These are phyloP conservation scores for Hypoxylon fragiforme DNA, from an alignment of 495 filamentous ascomycete species.

Conservation along the genomic window DNA sequence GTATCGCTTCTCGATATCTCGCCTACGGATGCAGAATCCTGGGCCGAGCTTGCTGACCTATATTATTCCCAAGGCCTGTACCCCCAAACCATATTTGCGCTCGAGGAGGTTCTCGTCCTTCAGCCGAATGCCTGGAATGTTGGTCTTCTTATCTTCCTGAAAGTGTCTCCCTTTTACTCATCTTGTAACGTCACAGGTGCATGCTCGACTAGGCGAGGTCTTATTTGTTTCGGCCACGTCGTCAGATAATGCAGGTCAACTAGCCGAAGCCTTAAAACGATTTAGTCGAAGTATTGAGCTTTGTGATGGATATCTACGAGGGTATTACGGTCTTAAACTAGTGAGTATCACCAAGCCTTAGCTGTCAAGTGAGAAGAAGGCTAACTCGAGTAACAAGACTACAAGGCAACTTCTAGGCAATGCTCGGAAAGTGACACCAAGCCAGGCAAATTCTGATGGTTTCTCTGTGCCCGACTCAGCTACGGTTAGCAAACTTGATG, in stretches of 20 bases:
- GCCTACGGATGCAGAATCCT: constrained; percentile 90
- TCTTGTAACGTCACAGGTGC: constrained; percentile 58
- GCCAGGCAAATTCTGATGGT: constrained; percentile 43
- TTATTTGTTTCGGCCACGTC: constrained; percentile 67
- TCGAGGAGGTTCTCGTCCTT: constrained; percentile 87
- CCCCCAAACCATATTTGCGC: constrained; percentile 79
- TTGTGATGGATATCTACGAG: constrained; percentile 88
- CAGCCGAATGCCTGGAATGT: constrained; percentile 97
- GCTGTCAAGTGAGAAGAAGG: neutral
- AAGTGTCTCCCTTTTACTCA: constrained; percentile 27
- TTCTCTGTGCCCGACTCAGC: constrained; percentile 49
- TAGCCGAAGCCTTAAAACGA: constrained; percentile 73
- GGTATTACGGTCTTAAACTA: constrained; percentile 86
- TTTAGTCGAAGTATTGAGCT: constrained; percentile 91
- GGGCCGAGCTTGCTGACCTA: constrained; percentile 87
- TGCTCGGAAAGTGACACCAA: constrained; percentile 35
- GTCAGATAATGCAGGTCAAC: constrained; percentile 51
- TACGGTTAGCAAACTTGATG: constrained; percentile 69
- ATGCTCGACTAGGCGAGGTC: constrained; percentile 85
- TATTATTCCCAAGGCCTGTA: constrained; percentile 78
- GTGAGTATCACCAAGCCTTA: constrained; percentile 49
- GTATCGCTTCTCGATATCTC: constrained; percentile 75
- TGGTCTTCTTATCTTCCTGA: constrained; percentile 38
- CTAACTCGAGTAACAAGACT: constrained; percentile 41
- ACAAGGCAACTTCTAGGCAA: constrained; percentile 44